Percentiles rank a stretch among this genome's conserved stretches.
Evolutionary conservation across 2,329 filamentous ascomycete species (phyloP).

Genomic region (Pleomassaria siparia): DNA sequence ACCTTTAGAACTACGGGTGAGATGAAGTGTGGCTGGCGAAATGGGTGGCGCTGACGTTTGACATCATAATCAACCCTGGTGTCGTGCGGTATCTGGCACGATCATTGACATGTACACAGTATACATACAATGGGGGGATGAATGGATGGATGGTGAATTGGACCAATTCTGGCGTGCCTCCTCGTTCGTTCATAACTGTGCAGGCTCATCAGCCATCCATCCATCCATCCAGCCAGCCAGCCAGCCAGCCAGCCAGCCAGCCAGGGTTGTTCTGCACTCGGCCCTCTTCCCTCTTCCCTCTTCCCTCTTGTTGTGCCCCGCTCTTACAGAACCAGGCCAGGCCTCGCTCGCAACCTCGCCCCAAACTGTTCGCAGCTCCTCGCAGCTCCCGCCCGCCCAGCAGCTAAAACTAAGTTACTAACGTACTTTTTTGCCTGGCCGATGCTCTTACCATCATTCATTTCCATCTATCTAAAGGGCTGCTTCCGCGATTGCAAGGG

Average conservation of each 20-base stretch:
- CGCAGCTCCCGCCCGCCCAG: conserved; percentile 13
- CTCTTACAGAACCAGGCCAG: not conserved
- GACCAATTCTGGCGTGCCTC: too few relatives aligned
- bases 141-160: not conserved
- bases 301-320: not conserved
- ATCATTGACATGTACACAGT: too few relatives aligned
- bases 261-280: conserved; percentile 1
- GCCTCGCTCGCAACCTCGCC: not conserved
- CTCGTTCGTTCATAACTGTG: not conserved
- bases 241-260: too few relatives aligned
- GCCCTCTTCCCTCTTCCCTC: too few relatives aligned
- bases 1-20: too few relatives aligned
- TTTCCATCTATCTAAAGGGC: not conserved
- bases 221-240: not conserved
- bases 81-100: too few relatives aligned
- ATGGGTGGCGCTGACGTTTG: too few relatives aligned
- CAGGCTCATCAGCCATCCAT: too few relatives aligned
- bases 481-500: conserved; percentile 20
- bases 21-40: too few relatives aligned
- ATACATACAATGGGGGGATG: not conserved
- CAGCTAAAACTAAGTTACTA: too few relatives aligned
- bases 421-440: not conserved
- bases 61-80: too few relatives aligned
- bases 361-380: not conserved
- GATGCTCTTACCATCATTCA: too few relatives aligned